Evolutionary conservation across 2,329 filamentous ascomycete genomes (phyloP).

Genomic region (Taxawa tesnikishii): DNA sequence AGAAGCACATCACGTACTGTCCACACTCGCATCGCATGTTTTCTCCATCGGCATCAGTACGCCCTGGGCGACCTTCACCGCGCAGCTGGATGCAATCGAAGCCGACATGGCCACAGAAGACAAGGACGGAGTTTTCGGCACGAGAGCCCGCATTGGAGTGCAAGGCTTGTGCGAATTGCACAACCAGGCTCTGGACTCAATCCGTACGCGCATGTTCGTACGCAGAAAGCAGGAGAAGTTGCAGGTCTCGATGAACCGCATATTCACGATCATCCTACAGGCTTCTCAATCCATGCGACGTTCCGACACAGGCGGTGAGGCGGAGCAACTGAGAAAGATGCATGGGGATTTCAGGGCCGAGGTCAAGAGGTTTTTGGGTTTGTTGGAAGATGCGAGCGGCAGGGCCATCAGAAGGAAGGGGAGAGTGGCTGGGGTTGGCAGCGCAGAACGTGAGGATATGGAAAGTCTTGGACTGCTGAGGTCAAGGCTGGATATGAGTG

Average conservation of each 20-base stretch:
- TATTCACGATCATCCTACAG: slow-evolving; percentile 14
- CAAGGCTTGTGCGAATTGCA: slow-evolving; percentile 15
- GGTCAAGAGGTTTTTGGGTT: neutral
- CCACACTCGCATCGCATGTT: slow-evolving; percentile 61
- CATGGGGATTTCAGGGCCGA: neutral
- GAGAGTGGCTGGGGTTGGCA: neutral
- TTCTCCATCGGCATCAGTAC: slow-evolving; percentile 64
- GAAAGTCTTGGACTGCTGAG: slow-evolving; percentile 1
- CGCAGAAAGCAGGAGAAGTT: slow-evolving; percentile 16
- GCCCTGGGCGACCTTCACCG: slow-evolving; percentile 61
- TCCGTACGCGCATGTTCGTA: slow-evolving; percentile 19
- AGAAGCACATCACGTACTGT: slow-evolving; percentile 71
- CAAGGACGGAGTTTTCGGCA: slow-evolving; percentile 28
- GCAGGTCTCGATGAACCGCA: slow-evolving; percentile 12
- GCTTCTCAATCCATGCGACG: slow-evolving; percentile 1
- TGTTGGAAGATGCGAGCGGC: slow-evolving; percentile 1
- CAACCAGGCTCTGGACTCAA: slow-evolving; percentile 15
- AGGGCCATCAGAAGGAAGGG: neutral
- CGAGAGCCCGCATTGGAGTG: slow-evolving; percentile 12
- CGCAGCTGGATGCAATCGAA: slow-evolving; percentile 53
- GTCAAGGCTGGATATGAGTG: neutral
- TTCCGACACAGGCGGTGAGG: neutral
- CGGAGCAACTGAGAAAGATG: neutral
- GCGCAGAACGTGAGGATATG: neutral
- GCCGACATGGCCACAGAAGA: slow-evolving; percentile 37